A percentile compares a stretch with the other conserved stretches of the same genome.
These are phyloP conservation scores for Termitomyces sp. DNA, from an alignment of 768 basidiomycete genomes.

Conservation along the genomic window DNA sequence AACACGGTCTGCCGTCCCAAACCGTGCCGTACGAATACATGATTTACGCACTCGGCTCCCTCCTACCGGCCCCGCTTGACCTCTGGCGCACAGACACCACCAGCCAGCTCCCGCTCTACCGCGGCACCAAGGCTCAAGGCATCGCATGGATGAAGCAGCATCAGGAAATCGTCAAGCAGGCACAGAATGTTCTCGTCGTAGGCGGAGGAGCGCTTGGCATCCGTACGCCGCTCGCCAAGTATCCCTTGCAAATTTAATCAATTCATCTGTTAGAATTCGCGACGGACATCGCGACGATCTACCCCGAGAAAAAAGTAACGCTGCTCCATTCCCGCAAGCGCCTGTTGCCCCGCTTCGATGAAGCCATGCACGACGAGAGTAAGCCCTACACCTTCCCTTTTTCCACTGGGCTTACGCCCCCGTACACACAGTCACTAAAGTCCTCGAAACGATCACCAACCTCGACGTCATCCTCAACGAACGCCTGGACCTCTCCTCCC, in stretches of 20 bases:
- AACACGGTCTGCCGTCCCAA: constrained; percentile 31
- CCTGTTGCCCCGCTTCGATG: constrained; percentile 2
- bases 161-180: constrained; percentile 42
- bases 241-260: too few relatives aligned
- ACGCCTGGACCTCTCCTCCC: constrained; percentile 40
- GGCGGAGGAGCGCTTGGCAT: constrained; percentile 75
- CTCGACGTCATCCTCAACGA: constrained; percentile 51
- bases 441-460: constrained; percentile 32
- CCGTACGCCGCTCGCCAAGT: constrained; percentile 35
- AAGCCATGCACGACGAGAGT: constrained; percentile 5
- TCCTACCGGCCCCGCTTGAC: constrained; percentile 48
- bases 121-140: constrained; percentile 43
- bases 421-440: constrained; percentile 27
- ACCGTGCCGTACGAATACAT: constrained; percentile 49
- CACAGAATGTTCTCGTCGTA: constrained; percentile 53
- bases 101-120: constrained; percentile 20
- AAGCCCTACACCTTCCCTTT: background rate
- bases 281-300: constrained; percentile 52
- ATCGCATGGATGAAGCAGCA: constrained; percentile 46
- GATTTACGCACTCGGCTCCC: constrained; percentile 58
- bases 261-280: constrained; percentile 44
- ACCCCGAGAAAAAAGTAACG: constrained; percentile 48
- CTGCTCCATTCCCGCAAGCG: constrained; percentile 54
- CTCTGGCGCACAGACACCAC: constrained; percentile 37
- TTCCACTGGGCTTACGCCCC: background rate